A percentile compares a stretch with the other conserved stretches of the same genome.
Conservation (phyloP, 192 early-diverging fungal species). For the Coemansia sp. region DNA sequence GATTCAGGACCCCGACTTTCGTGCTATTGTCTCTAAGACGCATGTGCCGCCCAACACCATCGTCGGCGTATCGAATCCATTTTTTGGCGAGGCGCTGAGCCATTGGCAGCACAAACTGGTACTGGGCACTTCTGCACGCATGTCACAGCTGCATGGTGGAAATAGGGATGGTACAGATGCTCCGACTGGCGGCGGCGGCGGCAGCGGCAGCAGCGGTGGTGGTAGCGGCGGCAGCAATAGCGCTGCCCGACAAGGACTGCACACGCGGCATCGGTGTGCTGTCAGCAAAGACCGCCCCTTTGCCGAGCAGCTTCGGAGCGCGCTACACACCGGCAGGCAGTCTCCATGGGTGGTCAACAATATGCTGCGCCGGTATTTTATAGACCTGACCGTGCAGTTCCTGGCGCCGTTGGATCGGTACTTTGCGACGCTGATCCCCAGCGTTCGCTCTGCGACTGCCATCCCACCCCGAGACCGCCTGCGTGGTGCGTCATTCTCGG, state of each 20-base stretch:
- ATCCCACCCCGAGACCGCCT: constrained; percentile 14
- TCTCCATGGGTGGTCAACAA: constrained; percentile 84
- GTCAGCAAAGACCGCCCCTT: constrained; percentile 81
- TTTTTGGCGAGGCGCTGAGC: constrained; percentile 83
- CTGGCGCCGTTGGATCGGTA: constrained; percentile 93
- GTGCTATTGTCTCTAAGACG: constrained; percentile 54
- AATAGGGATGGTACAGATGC: constrained; percentile 17
- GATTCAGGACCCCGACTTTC: constrained; percentile 92
- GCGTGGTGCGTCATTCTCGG: constrained; percentile 3
- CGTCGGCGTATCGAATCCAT: constrained; percentile 95
- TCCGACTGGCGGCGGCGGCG: constrained; percentile 7
- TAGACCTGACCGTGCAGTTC: constrained; percentile 90
- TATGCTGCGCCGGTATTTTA: constrained; percentile 86
- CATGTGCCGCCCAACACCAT: constrained; percentile 76
- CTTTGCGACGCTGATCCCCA: constrained; percentile 84
- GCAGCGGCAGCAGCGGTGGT: constrained; percentile 6
- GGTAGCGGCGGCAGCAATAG: constrained; percentile 6
- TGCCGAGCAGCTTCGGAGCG: constrained; percentile 72
- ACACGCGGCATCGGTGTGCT: constrained; percentile 68
- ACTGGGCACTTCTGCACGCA: constrained; percentile 53
- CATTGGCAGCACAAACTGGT: constrained; percentile 91
- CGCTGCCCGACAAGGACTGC: constrained; percentile 21
- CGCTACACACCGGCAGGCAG: constrained; percentile 68
- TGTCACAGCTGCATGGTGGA: constrained; percentile 47
- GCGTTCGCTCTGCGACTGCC: constrained; percentile 48